Evolutionary conservation across 768 basidiomycete genomes (phyloP).

Genomic region (Crucibulum laeve): DNA sequence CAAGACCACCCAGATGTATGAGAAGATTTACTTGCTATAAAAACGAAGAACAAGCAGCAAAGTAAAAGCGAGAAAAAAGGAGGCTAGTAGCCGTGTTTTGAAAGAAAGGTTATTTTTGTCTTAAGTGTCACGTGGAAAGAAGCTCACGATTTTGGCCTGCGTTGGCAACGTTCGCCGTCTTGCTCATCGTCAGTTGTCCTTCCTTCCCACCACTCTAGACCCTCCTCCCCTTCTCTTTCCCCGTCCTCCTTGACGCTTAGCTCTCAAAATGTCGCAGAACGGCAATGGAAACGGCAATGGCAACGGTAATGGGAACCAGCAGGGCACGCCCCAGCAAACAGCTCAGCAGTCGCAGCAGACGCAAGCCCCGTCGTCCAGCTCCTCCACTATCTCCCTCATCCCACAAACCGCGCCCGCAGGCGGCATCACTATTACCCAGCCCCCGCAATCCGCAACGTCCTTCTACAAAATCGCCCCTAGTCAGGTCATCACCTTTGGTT

Average conservation of each 20-base stretch:
- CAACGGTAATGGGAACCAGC: neutral
- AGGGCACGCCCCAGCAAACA: neutral
- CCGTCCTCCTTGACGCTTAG: neutral
- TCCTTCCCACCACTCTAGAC: neutral
- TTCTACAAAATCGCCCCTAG: constrained; percentile 83
- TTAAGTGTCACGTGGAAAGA: no score
- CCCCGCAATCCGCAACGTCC: constrained; percentile 75
- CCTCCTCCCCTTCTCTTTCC: neutral
- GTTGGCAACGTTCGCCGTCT: neutral
- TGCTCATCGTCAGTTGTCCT: neutral
- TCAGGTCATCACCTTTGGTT: constrained; percentile 81
- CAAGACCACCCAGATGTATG: no score
- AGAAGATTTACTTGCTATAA: no score
- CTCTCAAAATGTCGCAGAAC: neutral
- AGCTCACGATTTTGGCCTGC: neutral
- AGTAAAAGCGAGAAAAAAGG: no score
- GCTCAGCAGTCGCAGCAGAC: neutral
- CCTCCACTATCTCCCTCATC: constrained; percentile 22
- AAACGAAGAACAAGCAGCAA: no score
- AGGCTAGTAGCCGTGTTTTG: no score
- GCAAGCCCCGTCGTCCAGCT: neutral
- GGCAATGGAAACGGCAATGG: neutral
- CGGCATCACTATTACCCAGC: constrained; percentile 71
- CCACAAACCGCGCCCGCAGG: constrained; percentile 56
- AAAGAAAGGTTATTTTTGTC: no score